Evolutionary conservation across 257 asterid species (phyloP).

Genomic region (Knoxia roxburghii): DNA sequence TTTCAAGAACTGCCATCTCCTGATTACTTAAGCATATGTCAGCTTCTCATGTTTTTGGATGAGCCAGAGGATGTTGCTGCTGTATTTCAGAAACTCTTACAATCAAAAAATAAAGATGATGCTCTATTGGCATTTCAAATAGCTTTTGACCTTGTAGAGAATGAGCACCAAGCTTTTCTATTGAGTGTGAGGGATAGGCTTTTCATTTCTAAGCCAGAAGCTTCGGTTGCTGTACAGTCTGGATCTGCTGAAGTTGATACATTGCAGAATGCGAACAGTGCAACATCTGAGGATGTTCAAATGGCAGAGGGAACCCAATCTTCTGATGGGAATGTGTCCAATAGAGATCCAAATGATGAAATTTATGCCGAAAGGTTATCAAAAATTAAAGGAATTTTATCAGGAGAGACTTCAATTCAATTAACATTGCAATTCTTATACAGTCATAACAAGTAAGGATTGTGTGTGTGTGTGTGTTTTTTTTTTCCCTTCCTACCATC

Average conservation of each 20-base stretch:
- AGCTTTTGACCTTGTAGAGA: conserved; percentile 90
- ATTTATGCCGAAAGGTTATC: conserved; percentile 61
- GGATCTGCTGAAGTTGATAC: conserved; percentile 45
- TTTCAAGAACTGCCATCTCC: conserved; percentile 82
- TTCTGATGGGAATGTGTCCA: conserved; percentile 26
- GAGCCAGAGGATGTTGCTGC: conserved; percentile 71
- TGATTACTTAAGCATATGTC: conserved; percentile 90
- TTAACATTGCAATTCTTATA: conserved; percentile 86
- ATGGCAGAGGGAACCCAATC: conserved; percentile 57
- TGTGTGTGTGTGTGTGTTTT: conserved; percentile 7
- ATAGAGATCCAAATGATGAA: conserved; percentile 49
- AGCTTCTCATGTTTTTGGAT: conserved; percentile 91
- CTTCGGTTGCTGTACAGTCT: conserved; percentile 36
- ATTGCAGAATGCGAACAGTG: conserved; percentile 32
- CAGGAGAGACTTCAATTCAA: conserved; percentile 91
- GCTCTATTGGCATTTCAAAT: conserved; percentile 85
- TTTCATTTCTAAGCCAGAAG: conserved; percentile 48
- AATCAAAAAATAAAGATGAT: conserved; percentile 69
- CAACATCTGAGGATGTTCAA: conserved; percentile 51
- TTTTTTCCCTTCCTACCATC: neutral
- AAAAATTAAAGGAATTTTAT: conserved; percentile 76
- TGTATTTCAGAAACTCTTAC: conserved; percentile 71
- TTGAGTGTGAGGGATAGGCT: conserved; percentile 70
- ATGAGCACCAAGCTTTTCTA: conserved; percentile 87
- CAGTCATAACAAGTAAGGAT: conserved; percentile 84